Evolutionary conservation across 306 rosid species (phyloP).

Genomic region (Purshia tridentata): DNA sequence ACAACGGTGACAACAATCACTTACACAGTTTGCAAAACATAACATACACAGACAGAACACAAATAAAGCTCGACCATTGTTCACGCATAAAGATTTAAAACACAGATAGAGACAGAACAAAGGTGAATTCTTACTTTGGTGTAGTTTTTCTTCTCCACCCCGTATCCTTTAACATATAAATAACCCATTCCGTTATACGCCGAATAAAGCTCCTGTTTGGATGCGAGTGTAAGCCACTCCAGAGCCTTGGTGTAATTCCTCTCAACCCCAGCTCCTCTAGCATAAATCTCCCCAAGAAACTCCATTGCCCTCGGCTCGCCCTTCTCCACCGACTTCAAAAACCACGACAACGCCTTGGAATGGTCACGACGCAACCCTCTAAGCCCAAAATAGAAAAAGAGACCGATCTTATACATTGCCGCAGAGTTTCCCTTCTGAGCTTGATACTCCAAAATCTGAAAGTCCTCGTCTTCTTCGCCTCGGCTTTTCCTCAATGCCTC

Average conservation of each 20-base stretch:
- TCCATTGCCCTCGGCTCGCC: slow-evolving; percentile 97
- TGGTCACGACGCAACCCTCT: slow-evolving; percentile 95
- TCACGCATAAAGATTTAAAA: background rate
- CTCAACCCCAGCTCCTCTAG: slow-evolving; percentile 93
- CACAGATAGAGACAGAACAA: slow-evolving; percentile 7
- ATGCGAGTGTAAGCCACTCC: slow-evolving; percentile 89
- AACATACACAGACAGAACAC: background rate
- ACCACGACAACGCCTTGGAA: slow-evolving; percentile 77
- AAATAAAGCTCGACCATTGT: no score
- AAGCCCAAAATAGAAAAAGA: slow-evolving; percentile 92
- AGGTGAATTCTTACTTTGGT: slow-evolving; percentile 58
- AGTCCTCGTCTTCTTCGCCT: slow-evolving; percentile 96
- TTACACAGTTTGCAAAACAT: slow-evolving; percentile 1
- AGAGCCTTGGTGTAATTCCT: slow-evolving; percentile 89
- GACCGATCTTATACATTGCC: slow-evolving; percentile 92
- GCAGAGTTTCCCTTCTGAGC: slow-evolving; percentile 93
- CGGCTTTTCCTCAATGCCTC: slow-evolving; percentile 83
- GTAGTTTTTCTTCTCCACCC: slow-evolving; percentile 82
- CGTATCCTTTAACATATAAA: slow-evolving; percentile 89
- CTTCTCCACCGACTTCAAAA: slow-evolving; percentile 86
- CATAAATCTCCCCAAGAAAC: slow-evolving; percentile 92
- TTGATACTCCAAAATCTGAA: slow-evolving; percentile 90
- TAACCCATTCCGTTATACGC: slow-evolving; percentile 97
- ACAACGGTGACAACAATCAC: background rate
- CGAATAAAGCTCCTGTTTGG: slow-evolving; percentile 70